Conservation (phyloP, 192 early-diverging fungal genomes). For the Umbelopsis ramanniana region DNA sequence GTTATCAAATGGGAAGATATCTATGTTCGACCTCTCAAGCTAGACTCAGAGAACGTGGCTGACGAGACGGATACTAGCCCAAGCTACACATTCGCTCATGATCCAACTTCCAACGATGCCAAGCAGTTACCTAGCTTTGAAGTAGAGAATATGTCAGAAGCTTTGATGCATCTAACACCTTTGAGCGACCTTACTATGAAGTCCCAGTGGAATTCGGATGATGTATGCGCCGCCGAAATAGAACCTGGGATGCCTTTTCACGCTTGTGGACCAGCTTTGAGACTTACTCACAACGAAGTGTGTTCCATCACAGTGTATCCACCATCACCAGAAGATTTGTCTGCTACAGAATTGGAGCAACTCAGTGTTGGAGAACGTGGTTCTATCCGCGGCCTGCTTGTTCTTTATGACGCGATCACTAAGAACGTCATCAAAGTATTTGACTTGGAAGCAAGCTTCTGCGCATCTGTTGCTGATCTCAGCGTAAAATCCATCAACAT, state of each 20-base stretch:
- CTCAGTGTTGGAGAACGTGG: slow-evolving; percentile 61
- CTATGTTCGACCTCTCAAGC: slow-evolving; percentile 43
- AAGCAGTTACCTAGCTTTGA: slow-evolving; percentile 20
- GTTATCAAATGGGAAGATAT: slow-evolving; percentile 57
- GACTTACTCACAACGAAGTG: slow-evolving; percentile 49
- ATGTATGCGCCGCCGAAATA: background rate
- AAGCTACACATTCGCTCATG: background rate
- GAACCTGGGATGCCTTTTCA: background rate
- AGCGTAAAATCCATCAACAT: slow-evolving; percentile 61
- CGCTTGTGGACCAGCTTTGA: slow-evolving; percentile 45
- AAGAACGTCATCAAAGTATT: slow-evolving; percentile 60
- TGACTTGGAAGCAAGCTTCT: slow-evolving; percentile 63
- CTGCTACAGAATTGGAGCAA: slow-evolving; percentile 36
- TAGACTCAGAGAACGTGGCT: background rate
- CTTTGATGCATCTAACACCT: slow-evolving; percentile 57
- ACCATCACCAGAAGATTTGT: slow-evolving; percentile 51
- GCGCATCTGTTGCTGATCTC: slow-evolving; percentile 61
- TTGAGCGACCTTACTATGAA: slow-evolving; percentile 47
- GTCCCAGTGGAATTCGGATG: slow-evolving; percentile 44
- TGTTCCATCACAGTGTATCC: slow-evolving; percentile 54
- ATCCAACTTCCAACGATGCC: background rate
- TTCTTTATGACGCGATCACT: slow-evolving; percentile 60
- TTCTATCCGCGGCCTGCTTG: slow-evolving; percentile 56
- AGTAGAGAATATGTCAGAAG: slow-evolving; percentile 54
- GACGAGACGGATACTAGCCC: background rate